These are phyloP conservation scores for Camelina laxa DNA, from an alignment of 345 rosid genomes.

Conservation along the genomic window DNA sequence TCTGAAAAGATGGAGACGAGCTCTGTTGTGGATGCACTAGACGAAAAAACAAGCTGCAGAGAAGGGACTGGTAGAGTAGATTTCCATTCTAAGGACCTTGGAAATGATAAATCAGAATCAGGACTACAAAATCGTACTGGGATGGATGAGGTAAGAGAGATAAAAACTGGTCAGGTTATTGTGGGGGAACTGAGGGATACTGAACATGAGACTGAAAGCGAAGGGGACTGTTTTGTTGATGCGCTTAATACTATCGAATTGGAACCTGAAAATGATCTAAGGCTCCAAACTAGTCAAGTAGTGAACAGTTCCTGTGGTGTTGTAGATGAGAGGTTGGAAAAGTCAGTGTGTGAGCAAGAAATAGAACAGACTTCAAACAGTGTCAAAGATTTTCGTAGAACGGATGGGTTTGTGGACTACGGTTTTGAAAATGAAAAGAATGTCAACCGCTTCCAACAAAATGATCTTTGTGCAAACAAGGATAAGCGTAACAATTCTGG, in stretches of 20 bases:
- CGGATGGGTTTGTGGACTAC: background rate
- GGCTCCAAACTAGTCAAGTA: slow-evolving; percentile 29
- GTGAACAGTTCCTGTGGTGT: slow-evolving; percentile 23
- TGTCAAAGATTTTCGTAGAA: slow-evolving; percentile 20
- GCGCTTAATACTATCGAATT: slow-evolving; percentile 84
- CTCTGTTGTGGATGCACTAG: slow-evolving; percentile 24
- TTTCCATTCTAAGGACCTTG: slow-evolving; percentile 36
- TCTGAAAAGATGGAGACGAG: slow-evolving; percentile 32
- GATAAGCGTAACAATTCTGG: background rate
- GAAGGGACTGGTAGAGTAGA: slow-evolving; percentile 43
- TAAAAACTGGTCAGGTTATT: slow-evolving; percentile 42
- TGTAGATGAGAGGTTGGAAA: slow-evolving; percentile 24
- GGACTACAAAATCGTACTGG: slow-evolving; percentile 49
- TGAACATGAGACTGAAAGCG: slow-evolving; percentile 73
- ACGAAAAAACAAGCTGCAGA: slow-evolving; percentile 31
- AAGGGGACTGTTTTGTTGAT: slow-evolving; percentile 75
- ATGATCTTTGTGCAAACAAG: slow-evolving; percentile 14
- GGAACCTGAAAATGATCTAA: slow-evolving; percentile 57
- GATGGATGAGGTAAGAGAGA: slow-evolving; percentile 66
- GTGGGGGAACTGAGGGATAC: slow-evolving; percentile 66
- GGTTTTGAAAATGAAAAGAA: slow-evolving; percentile 26
- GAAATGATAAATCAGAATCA: slow-evolving; percentile 43
- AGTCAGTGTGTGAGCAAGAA: slow-evolving; percentile 29
- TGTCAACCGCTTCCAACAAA: background rate
- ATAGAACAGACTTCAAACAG: slow-evolving; percentile 18